Evolutionary conservation across 1,139 yeast species (phyloP).

Genomic region (Spathaspora jeffriesii): DNA sequence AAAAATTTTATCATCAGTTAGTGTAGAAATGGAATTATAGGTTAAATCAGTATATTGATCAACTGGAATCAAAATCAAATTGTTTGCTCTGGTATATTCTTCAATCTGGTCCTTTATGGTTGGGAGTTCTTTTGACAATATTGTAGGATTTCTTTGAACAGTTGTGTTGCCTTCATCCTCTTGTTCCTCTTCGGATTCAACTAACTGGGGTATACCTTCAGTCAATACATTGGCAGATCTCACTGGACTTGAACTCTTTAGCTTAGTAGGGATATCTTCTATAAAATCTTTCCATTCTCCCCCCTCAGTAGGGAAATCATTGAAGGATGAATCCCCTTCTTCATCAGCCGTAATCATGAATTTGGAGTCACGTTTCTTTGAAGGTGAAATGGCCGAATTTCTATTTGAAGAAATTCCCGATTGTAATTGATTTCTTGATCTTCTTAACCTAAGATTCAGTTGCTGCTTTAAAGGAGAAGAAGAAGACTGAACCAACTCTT

Average conservation of each 20-base stretch:
- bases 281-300: constrained; percentile 46
- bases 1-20: constrained; percentile 19
- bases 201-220: constrained; percentile 25
- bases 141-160: constrained; percentile 13
- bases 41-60: constrained; percentile 40
- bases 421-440: constrained; percentile 6
- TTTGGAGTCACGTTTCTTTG: constrained; percentile 33
- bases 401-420: constrained; percentile 18
- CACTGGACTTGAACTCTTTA: constrained; percentile 16
- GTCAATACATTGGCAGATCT: constrained; percentile 9
- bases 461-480: constrained; percentile 16
- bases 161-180: constrained; percentile 4
- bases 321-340: constrained; percentile 7
- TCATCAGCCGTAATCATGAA: constrained; percentile 30
- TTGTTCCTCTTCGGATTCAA: constrained; percentile 28
- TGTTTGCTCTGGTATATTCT: constrained; percentile 46
- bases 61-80: constrained; percentile 48
- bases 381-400: constrained; percentile 31
- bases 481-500: constrained; percentile 6
- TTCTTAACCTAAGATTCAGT: constrained; percentile 18
- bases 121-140: constrained; percentile 24
- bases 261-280: constrained; percentile 23
- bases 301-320: constrained; percentile 20
- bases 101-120: constrained; percentile 30
- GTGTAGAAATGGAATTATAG: constrained; percentile 3